These are phyloP conservation scores for Macaranga tanarius DNA, from an alignment of 441 rosid genomes.

Conservation along the genomic window DNA sequence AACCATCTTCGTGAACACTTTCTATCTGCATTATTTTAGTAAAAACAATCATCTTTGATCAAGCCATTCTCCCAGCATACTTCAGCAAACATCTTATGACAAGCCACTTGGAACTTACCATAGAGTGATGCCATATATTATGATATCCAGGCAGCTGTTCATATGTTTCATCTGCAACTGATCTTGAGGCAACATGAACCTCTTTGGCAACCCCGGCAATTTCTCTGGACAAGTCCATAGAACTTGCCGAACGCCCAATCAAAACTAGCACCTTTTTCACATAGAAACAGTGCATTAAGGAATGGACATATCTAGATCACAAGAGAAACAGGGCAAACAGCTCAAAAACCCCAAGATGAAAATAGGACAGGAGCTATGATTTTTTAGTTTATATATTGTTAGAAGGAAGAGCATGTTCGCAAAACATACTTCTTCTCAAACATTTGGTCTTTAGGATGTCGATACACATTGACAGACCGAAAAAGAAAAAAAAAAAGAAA, in stretches of 20 bases:
- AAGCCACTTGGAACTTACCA: conserved; percentile 39
- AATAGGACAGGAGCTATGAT: too few relatives aligned
- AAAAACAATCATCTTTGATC: not conserved
- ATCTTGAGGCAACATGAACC: conserved; percentile 63
- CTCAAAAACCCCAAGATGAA: too few relatives aligned
- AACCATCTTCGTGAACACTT: conserved; percentile 47
- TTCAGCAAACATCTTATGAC: too few relatives aligned
- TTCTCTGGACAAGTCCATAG: conserved; percentile 62
- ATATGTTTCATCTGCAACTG: conserved; percentile 43
- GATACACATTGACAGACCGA: too few relatives aligned
- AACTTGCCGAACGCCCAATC: conserved; percentile 68
- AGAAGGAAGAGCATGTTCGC: too few relatives aligned
- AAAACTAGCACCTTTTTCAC: conserved; percentile 54
- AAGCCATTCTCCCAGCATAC: not conserved
- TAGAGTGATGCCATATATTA: conserved; percentile 68
- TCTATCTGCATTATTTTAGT: conserved; percentile 47
- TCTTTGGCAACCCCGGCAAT: conserved; percentile 63
- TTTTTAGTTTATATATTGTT: too few relatives aligned
- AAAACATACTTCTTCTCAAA: too few relatives aligned
- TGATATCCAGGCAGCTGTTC: conserved; percentile 35
- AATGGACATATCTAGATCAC: not conserved
- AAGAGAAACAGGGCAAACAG: too few relatives aligned
- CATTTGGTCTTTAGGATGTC: too few relatives aligned
- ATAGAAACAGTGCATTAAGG: not conserved
- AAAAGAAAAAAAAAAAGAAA: too few relatives aligned